Evolutionary conservation across 495 filamentous ascomycete species (phyloP).

Genomic region (Apiosordaria backusii): DNA sequence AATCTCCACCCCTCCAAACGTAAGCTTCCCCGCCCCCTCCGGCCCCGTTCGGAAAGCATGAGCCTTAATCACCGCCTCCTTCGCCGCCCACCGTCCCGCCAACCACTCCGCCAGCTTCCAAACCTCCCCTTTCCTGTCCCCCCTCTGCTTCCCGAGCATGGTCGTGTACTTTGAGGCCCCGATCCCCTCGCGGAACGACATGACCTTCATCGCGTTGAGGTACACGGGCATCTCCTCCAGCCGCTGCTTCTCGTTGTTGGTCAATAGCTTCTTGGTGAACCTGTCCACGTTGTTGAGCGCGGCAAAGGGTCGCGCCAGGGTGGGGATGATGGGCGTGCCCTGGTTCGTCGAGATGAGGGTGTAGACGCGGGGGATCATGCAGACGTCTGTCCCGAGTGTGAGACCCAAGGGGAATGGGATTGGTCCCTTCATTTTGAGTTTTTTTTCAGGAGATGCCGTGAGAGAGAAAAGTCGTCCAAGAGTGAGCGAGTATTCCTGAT

Average conservation of each 20-base stretch:
- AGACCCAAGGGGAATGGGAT: neutral
- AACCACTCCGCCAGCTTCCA: neutral
- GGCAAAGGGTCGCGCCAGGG: neutral
- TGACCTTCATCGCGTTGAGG: neutral
- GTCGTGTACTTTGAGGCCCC: neutral
- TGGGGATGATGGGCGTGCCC: neutral
- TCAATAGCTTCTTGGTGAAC: neutral
- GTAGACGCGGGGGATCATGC: neutral
- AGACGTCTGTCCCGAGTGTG: neutral
- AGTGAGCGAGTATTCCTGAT: neutral
- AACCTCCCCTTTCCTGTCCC: neutral
- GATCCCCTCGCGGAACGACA: neutral
- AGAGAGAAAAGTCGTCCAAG: neutral
- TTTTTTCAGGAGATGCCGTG: neutral
- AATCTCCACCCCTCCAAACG: neutral
- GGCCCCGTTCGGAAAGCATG: slow-evolving; percentile 33
- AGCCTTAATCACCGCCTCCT: slow-evolving; percentile 64
- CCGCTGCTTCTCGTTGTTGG: neutral
- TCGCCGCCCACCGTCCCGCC: slow-evolving; percentile 53
- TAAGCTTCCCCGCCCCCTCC: neutral
- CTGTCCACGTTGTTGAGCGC: neutral
- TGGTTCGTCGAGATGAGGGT: neutral
- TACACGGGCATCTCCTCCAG: neutral
- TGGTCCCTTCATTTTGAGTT: neutral
- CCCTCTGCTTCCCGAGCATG: neutral